Base-by-base conservation (phyloP, 352 stramenopile species). In the Phytophthora lateralis region DNA sequence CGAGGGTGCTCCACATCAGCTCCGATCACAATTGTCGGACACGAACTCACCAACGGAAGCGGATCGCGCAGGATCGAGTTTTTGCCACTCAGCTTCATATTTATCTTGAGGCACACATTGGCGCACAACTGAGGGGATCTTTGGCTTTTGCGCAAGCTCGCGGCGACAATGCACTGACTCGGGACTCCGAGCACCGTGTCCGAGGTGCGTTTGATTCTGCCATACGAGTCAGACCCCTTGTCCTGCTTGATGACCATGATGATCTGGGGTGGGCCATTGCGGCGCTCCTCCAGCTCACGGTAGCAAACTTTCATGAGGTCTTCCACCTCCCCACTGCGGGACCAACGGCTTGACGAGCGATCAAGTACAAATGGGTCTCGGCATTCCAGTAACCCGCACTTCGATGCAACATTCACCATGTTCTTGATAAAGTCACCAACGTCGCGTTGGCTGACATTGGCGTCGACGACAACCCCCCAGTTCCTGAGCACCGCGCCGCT, bases 101-200 rank as follows among this genome's bases (percentile, higher is more conserved):
- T 91, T 18, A 93, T 82, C 66, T 90, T 88, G 6, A 89, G 45
- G 0, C 75, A 76, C 1, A 94, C 53, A 49, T 94, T 94, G 0
- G 60, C 72, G 20, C 78, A 76, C 34, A 89, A 88, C 51, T 85
- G 77, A 1, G 49, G 46, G 17, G 35, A 42, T 5, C 15, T 42
- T 82, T 80, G 9, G 63, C 53, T 34, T 71, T 21, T 74, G 0
- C 32, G 14, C 3, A 90, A 37, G 42, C 84, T 77, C 15, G 67
- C 59, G 0, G 66, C 59, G 2, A 88, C 68, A 21, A 92, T 75
- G 44, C 81, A 91, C 48, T 94, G 85, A 30, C 71, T 87, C 14
- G 77, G 77, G 10, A 94, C 72, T 18, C 80, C 84, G 9, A 91
- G 67, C 26, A 86, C 59, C 2, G 61, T 80, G 62, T 94, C 82